Conservation (phyloP, 805 yeast species). For the Starmerella potacharoeniae region DNA sequence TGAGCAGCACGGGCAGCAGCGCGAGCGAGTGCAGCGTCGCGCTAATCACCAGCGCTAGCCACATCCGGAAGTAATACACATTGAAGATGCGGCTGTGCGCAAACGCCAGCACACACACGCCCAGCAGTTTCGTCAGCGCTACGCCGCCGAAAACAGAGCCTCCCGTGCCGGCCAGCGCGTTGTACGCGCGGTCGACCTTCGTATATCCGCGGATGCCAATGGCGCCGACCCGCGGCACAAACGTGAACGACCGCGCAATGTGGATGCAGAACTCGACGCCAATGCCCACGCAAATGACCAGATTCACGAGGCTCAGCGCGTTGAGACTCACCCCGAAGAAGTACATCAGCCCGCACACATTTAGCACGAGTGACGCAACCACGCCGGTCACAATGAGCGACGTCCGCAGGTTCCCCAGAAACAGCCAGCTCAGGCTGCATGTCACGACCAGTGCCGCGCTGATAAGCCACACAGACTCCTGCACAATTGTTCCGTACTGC, state of each 20-base stretch:
- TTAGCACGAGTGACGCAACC: constrained; percentile 52
- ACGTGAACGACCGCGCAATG: constrained; percentile 64
- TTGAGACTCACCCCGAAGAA: constrained; percentile 66
- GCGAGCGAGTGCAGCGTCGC: constrained; percentile 73
- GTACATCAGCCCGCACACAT: constrained; percentile 73
- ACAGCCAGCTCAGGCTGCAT: constrained; percentile 36
- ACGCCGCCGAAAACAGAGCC: constrained; percentile 86
- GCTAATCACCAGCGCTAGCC: constrained; percentile 66
- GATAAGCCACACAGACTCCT: constrained; percentile 42
- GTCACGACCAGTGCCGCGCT: constrained; percentile 28
- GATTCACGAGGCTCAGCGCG: constrained; percentile 80
- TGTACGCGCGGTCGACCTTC: constrained; percentile 33
- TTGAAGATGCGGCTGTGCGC: constrained; percentile 82
- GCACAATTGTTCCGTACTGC: constrained; percentile 61
- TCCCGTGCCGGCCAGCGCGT: constrained; percentile 70
- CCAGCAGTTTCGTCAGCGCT: constrained; percentile 77
- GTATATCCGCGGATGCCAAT: constrained; percentile 26
- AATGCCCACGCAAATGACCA: constrained; percentile 83
- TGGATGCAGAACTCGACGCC: constrained; percentile 92
- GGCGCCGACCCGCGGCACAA: constrained; percentile 31
- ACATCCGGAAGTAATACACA: constrained; percentile 87
- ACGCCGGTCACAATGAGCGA: constrained; percentile 47
- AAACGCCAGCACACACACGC: constrained; percentile 75
- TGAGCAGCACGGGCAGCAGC: constrained; percentile 63
- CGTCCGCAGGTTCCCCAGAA: constrained; percentile 57